Evolutionary conservation across 2,329 filamentous ascomycete species (phyloP), one percentile per base, ranked within the genome.

Genomic region (Neofusicoccum sp.): DNA sequence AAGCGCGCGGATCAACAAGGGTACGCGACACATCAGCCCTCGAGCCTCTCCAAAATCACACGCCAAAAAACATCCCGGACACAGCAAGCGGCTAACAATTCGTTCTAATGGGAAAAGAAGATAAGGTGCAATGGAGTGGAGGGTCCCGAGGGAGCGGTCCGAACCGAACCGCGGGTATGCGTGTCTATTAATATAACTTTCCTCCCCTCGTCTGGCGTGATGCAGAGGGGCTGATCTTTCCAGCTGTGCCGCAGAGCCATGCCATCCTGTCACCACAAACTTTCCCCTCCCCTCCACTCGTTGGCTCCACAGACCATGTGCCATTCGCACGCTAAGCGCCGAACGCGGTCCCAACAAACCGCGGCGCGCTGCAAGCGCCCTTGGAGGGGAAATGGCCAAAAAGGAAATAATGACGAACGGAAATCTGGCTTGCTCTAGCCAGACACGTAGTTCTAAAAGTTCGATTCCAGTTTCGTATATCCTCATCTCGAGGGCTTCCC

Each of bases 251-350:
- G 39, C 52, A 31, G 5, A 9, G 6, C 29, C 47, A 33, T 34
- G 37, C 41, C 36, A 44, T 44, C 52, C 28, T 44, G 37, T 41
- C 28, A 44, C 37, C 52, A 44, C 37, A 29, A 12, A 22, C 22
- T 2, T 4, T 14, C 28, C 36, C 52, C 43, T 44, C 16, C 28
- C 41, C 12, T 44, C 44, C 52, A 44, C 34, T 16, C 52, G 52
- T 43, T 56, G 52, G 52, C 44, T 56, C 52, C 52, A 56, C 37
- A 36, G 11, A 22, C 22, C 52, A 56, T 44, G 52, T 56, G 52
- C 44, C 52, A 56, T 56, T 56, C 39, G 37, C 29, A 56, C 28
- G 28, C 39, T 29, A 56, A 56, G 52, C 52, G 52, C 52, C 39
- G 28, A 14, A 7, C 37, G 6, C 28, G 12, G n/a, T 34, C 29